Evolutionary conservation across 2,329 filamentous ascomycete species (phyloP), one percentile per base, ranked within the genome.

Genomic region (Beauveria scarabaeidicola): DNA sequence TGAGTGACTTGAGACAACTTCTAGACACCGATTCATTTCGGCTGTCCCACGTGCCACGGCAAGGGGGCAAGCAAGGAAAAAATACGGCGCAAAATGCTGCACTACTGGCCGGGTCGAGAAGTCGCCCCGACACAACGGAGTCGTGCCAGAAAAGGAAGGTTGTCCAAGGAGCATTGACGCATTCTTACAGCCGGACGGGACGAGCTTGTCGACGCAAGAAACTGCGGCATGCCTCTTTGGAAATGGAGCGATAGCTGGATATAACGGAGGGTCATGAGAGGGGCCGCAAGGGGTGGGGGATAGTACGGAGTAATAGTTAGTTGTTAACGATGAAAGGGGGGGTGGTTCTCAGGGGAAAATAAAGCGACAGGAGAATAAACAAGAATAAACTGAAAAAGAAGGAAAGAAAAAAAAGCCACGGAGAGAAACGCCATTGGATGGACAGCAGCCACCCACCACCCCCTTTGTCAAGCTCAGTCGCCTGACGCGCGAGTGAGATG

Each of bases 151-250:
- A n/a, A 32, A 11, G 11, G 32, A 40, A 11, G 17, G 43, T 43
- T 19, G 48, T 56, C 17, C 3, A 8, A 56, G 40, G 27, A 48
- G 43, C 43, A 44, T 46, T 46, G 43, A 17, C 53, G 38, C 29
- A 38, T 40, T 57, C 15, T 57, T 6, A 11, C 25, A 38, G 41
- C 54, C 21, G 21, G 44, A 57, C 19, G 32, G 54, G 44, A 57
- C 54, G 32, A 57, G 50, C 44, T 29, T n/a, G 54, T 50, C 29
- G 54, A 38, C 54, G 29, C 54, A 50, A 56, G 32, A 41, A 32
- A 32, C 54, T n/a, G 36, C 54, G 54, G 54, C 32, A 57, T 57
- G 23, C 54, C 54, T 50, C 36, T 50, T 57, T 50, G 23, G 46
- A 44, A 27, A 40, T 40, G 46, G 44, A 50, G 10, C 17, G 44